Base-by-base conservation (phyloP, 345 rosid species). In the Erodium maritimum region DNA sequence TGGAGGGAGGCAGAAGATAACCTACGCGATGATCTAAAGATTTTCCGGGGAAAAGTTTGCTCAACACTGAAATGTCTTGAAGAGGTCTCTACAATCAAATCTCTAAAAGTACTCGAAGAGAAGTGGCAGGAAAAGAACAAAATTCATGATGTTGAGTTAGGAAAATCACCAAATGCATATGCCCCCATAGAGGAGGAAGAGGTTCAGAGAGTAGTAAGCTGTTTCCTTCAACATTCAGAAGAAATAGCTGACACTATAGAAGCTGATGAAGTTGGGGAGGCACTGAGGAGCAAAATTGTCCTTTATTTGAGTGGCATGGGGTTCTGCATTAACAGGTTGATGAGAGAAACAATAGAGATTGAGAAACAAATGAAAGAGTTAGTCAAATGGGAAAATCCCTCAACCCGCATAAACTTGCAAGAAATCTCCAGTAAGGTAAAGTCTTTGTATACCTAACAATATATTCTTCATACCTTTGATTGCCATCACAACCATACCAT, bases 251-350 rank as follows among this genome's bases (percentile, higher is more conserved):
- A 64, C 17, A 59, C n/a, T 52, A 42, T 21, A 34, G 77, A 75
- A 64, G 71, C 53, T n/a, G 77, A 72, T 29, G 77, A 73, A 64
- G 71, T 55, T n/a, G 77, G 73, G 37, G 77, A 73, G 66, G 68
- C 51, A 61, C 54, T 64, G 16, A 77, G 72, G 76, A 72, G 67
- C 61, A 73, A 68, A 65, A 70, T 67, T 59, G 58, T 67, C 46
- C 63, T 84, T 52, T 61, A 75, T 61, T 54, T 75, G 23, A 72
- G 79, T 50, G 70, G 83, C 62, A 56, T 81, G 33, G 80, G 75
- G 11, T 89, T 84, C 70, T 75, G 90, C 84, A 75, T 80, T 29
- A 72, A 66, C 59, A 69, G 57, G 69, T 62, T 86, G 63, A 66
- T 75, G 66, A 72, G 58, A 60, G 95, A 82, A 77, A 73, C 79